Conservation (phyloP, 768 basidiomycete genomes). For the Cubamyces sp. region DNA sequence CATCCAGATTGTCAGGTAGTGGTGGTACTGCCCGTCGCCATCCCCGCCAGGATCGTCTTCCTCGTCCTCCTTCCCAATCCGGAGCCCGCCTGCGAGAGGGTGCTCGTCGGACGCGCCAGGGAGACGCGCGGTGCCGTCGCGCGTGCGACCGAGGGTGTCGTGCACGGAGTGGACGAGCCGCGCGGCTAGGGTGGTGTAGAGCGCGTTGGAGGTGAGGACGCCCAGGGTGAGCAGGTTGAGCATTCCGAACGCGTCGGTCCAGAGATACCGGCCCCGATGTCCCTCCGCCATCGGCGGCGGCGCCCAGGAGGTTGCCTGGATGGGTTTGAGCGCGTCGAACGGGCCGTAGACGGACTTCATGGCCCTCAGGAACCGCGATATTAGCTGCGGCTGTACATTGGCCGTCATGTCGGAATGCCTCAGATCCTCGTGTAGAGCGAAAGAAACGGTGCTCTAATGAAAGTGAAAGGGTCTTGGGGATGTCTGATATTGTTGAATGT, state of each 20-base stretch:
- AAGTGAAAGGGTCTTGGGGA: too few species aligned
- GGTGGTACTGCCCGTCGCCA: conserved; percentile 38
- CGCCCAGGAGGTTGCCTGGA: conserved; percentile 20
- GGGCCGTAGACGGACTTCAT: conserved; percentile 30
- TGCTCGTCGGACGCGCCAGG: conserved; percentile 34
- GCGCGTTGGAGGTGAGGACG: conserved; percentile 22
- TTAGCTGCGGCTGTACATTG: not conserved
- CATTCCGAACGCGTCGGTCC: conserved; percentile 40
- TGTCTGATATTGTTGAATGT: too few species aligned
- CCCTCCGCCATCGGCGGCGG: conserved; percentile 29
- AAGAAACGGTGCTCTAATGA: too few species aligned
- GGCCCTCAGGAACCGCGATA: conserved; percentile 23
- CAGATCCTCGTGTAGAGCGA: not conserved
- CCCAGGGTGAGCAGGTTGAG: conserved; percentile 34
- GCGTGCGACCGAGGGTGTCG: conserved; percentile 32
- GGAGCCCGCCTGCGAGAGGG: conserved; percentile 36
- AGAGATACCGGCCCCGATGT: conserved; percentile 36
- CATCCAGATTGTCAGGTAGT: conserved; percentile 39
- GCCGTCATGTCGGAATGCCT: conserved; percentile 1
- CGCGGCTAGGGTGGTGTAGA: conserved; percentile 30
- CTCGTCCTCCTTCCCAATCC: conserved; percentile 35
- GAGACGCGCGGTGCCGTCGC: conserved; percentile 28
- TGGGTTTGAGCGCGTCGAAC: conserved; percentile 8
- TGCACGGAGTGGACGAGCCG: conserved; percentile 34
- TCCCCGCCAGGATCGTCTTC: conserved; percentile 31